These are phyloP conservation scores for Gymnopilus junonius DNA, from an alignment of 768 basidiomycete genomes.

Conservation along the genomic window DNA sequence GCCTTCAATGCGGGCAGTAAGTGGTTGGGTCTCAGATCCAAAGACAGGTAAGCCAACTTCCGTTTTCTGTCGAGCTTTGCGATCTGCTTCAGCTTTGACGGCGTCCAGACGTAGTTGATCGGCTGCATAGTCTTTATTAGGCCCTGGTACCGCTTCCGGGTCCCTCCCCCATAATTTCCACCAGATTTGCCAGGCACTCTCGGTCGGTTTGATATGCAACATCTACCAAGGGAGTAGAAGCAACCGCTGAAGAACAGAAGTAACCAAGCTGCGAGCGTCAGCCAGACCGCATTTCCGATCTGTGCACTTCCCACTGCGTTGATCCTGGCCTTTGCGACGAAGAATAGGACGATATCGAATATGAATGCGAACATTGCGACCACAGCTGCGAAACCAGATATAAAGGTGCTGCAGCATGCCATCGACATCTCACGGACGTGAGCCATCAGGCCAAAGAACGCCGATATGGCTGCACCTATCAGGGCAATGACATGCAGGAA, in stretches of 20 bases:
- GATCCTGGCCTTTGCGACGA: slow-evolving; percentile 85
- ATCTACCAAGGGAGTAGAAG: slow-evolving; percentile 83
- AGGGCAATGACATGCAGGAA: slow-evolving; percentile 92
- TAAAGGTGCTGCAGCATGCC: slow-evolving; percentile 79
- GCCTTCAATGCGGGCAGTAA: slow-evolving; percentile 62
- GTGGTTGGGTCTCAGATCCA: slow-evolving; percentile 73
- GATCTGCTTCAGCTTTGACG: slow-evolving; percentile 84
- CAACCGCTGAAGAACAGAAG: slow-evolving; percentile 91
- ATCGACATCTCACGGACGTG: slow-evolving; percentile 88
- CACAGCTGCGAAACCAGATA: slow-evolving; percentile 81
- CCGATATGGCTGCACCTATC: slow-evolving; percentile 66
- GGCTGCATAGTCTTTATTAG: slow-evolving; percentile 41
- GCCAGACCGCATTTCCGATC: slow-evolving; percentile 91
- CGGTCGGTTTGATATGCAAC: slow-evolving; percentile 68
- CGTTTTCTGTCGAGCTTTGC: slow-evolving; percentile 68
- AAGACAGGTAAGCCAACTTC: slow-evolving; percentile 80
- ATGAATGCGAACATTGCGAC: slow-evolving; percentile 87
- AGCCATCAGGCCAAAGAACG: slow-evolving; percentile 85
- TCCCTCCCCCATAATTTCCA: slow-evolving; percentile 42
- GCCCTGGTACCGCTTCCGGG: slow-evolving; percentile 24
- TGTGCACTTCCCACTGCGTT: slow-evolving; percentile 76
- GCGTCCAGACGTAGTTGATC: slow-evolving; percentile 83
- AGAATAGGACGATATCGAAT: slow-evolving; percentile 92
- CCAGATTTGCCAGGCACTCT: slow-evolving; percentile 19
- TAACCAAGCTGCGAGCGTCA: slow-evolving; percentile 85